Evolutionary conservation across 192 early-diverging fungal species (phyloP).

Genomic region (Coemansia sp.): DNA sequence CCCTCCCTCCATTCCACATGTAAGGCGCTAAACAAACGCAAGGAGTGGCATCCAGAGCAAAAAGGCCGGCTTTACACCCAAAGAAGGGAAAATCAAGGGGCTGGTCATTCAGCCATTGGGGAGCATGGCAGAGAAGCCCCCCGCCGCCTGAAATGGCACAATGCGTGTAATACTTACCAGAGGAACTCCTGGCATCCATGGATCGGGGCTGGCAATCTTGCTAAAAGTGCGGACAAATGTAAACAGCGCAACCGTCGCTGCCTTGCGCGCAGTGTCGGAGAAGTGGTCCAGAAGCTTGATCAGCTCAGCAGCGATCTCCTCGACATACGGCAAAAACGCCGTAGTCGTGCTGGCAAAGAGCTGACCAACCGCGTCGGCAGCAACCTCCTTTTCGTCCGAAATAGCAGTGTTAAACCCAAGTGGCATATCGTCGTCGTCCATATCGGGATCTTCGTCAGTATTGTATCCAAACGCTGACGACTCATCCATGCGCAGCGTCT

Average conservation of each 20-base stretch:
- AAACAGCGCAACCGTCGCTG: conserved; percentile 69
- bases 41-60: too few species aligned
- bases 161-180: conserved; percentile 39
- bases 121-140: not conserved
- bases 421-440: conserved; percentile 59
- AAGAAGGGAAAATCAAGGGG: not conserved
- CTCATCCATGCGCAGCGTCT: conserved; percentile 78
- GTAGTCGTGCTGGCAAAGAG: conserved; percentile 73
- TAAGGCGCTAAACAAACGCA: not conserved
- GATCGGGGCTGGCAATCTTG: conserved; percentile 62
- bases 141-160: not conserved
- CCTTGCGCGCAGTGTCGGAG: conserved; percentile 81
- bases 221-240: conserved; percentile 77
- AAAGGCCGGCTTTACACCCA: not conserved
- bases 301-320: conserved; percentile 66
- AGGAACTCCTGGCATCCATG: conserved; percentile 79
- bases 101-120: not conserved
- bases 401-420: conserved; percentile 73
- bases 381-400: conserved; percentile 91
- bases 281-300: conserved; percentile 70
- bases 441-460: conserved; percentile 19
- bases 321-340: conserved; percentile 84
- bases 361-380: conserved; percentile 84
- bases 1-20: not conserved
- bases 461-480: conserved; percentile 34